phyloP scores from a whole-genome alignment of 73 alveolate species.

The Tetrahymena thermophila region DNA sequence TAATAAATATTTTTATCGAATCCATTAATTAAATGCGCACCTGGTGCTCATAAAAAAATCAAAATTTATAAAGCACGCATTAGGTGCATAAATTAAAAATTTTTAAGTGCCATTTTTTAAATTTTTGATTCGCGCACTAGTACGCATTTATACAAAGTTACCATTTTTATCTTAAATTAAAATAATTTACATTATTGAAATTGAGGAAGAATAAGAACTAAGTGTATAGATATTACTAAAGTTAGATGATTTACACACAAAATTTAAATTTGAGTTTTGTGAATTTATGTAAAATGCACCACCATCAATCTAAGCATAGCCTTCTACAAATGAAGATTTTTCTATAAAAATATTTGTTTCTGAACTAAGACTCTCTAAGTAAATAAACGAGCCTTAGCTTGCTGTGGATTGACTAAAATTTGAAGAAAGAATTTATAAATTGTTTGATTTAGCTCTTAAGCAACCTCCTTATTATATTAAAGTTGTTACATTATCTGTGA shows the following conservation, averaged over 20 bases:
- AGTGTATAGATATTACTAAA: not conserved
- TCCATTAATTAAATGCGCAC: too few relatives aligned
- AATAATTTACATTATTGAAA: not conserved
- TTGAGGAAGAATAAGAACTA: not conserved
- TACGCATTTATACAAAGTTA: too few relatives aligned
- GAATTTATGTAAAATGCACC: not conserved
- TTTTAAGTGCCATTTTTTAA: too few relatives aligned
- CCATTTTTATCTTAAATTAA: too few relatives aligned
- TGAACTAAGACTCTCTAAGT: not conserved
- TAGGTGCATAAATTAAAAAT: too few relatives aligned
- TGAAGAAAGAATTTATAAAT: not conserved
- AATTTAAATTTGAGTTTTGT: not conserved
- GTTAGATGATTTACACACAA: not conserved
- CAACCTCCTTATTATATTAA: not conserved
- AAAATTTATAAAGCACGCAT: too few relatives aligned
- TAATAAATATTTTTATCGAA: too few relatives aligned
- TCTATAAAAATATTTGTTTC: not conserved
- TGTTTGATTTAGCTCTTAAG: not conserved
- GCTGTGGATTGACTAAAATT: not conserved
- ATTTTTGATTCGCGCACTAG: not conserved
- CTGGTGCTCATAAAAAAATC: too few relatives aligned
- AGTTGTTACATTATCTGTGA: not conserved
- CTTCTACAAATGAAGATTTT: not conserved
- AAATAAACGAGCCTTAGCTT: not conserved
- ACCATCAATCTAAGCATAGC: not conserved